Conservation (phyloP, 495 filamentous ascomycete genomes). For the Aspergillus ostianus region DNA sequence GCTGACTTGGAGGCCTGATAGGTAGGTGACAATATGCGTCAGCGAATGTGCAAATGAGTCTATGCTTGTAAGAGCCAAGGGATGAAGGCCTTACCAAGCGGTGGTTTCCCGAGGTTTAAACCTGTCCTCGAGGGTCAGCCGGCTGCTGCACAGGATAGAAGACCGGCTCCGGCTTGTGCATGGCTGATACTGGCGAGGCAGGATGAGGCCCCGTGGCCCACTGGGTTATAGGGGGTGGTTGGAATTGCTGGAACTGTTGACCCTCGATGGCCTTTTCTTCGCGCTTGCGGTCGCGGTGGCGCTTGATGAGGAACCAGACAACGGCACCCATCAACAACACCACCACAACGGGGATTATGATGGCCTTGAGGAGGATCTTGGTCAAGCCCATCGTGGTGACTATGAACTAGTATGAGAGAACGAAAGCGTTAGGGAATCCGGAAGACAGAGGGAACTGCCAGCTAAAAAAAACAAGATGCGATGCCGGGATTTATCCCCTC, state of each 20-base stretch:
- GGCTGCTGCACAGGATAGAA: neutral
- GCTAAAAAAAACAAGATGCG: no score
- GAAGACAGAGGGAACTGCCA: no score
- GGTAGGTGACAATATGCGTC: no score
- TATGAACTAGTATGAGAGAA: no score
- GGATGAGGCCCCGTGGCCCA: slow-evolving; percentile 10
- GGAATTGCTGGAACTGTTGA: slow-evolving; percentile 3
- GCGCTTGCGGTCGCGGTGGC: slow-evolving; percentile 13
- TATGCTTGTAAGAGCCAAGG: no score
- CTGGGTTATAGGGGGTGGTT: slow-evolving; percentile 17
- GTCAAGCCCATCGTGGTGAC: slow-evolving; percentile 46
- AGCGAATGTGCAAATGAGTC: no score
- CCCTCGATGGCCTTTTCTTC: slow-evolving; percentile 12
- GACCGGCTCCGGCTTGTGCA: slow-evolving; percentile 15
- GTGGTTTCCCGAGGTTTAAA: neutral
- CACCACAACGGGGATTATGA: slow-evolving; percentile 29
- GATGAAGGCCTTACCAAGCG: neutral
- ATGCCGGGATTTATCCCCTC: neutral
- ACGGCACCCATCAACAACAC: slow-evolving; percentile 10
- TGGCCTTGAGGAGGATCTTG: slow-evolving; percentile 57
- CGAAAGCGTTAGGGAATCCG: no score
- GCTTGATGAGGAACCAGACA: slow-evolving; percentile 13
- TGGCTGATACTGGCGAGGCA: neutral
- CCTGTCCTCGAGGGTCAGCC: neutral
- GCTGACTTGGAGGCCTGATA: no score